A percentile compares a stretch with the other conserved stretches of the same genome.
phyloP scores from a whole-genome alignment of 495 filamentous ascomycete genomes.

The Aspergillus coremiiformis region DNA sequence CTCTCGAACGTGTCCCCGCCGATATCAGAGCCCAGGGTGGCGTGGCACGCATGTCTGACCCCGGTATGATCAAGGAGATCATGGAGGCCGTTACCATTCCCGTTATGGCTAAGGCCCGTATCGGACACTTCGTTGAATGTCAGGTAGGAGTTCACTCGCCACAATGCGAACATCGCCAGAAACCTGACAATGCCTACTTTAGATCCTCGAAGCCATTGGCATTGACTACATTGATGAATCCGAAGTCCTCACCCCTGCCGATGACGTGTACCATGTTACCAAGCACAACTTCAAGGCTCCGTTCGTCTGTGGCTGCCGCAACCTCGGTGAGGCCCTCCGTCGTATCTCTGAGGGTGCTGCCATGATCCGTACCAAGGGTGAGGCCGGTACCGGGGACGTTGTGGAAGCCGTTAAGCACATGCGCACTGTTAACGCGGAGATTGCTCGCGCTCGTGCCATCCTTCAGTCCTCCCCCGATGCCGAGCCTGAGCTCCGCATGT shows the following conservation, averaged over 20 bases:
- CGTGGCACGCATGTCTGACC: constrained; percentile 96
- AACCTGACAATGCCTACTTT: constrained; percentile 7
- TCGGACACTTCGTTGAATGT: constrained; percentile 96
- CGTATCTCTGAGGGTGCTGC: constrained; percentile 91
- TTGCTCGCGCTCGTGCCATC: constrained; percentile 62
- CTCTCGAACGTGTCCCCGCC: constrained; percentile 92
- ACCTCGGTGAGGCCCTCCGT: constrained; percentile 87
- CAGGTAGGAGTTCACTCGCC: constrained; percentile 47
- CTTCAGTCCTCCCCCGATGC: constrained; percentile 50
- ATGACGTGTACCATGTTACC: constrained; percentile 83
- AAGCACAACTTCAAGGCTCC: constrained; percentile 78
- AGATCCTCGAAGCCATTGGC: constrained; percentile 91
- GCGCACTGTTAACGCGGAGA: constrained; percentile 79
- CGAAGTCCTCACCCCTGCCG: constrained; percentile 94
- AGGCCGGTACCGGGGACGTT: constrained; percentile 96
- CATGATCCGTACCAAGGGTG: constrained; percentile 98
- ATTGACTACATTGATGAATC: constrained; percentile 98
- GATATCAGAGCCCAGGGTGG: constrained; percentile 91
- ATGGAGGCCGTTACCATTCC: constrained; percentile 96
- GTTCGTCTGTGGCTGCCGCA: constrained; percentile 95
- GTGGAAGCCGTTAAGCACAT: constrained; percentile 96
- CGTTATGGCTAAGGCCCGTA: constrained; percentile 98
- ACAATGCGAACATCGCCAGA: not conserved
- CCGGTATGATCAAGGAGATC: constrained; percentile 90
- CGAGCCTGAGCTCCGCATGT: constrained; percentile 66